These are phyloP conservation scores for Collybiopsis luxurians DNA, from an alignment of 768 basidiomycete genomes.

Conservation along the genomic window DNA sequence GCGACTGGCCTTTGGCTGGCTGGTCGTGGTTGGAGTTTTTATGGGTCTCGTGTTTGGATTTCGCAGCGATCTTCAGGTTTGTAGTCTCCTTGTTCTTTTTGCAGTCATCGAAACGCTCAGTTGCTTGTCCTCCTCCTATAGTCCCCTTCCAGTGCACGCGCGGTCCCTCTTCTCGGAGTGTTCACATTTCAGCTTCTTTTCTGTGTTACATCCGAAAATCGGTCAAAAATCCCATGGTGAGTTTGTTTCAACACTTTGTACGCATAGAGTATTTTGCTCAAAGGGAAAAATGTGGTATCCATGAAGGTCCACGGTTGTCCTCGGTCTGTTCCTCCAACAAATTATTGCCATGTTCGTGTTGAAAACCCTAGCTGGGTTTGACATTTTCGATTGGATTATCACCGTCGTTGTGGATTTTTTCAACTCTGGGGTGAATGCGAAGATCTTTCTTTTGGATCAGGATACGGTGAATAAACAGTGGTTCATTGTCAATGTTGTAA, in stretches of 20 bases:
- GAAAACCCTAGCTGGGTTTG: slow-evolving; percentile 56
- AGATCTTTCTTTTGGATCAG: slow-evolving; percentile 54
- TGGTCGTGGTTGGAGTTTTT: slow-evolving; percentile 47
- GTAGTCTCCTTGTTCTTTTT: background rate
- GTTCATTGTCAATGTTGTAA: slow-evolving; percentile 54
- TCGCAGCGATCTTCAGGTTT: slow-evolving; percentile 34
- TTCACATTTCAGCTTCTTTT: slow-evolving; percentile 55
- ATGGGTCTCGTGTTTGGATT: slow-evolving; percentile 62
- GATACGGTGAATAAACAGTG: slow-evolving; percentile 46
- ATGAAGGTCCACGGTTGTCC: slow-evolving; percentile 51
- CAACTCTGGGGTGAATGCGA: slow-evolving; percentile 45
- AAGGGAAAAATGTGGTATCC: background rate
- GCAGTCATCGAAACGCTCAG: no score
- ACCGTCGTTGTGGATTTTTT: slow-evolving; percentile 52
- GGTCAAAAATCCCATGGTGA: slow-evolving; percentile 48
- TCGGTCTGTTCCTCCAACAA: slow-evolving; percentile 59
- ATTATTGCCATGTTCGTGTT: slow-evolving; percentile 62
- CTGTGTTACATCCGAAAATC: slow-evolving; percentile 45
- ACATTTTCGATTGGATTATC: slow-evolving; percentile 56
- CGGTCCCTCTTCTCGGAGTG: slow-evolving; percentile 57
- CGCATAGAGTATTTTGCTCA: background rate
- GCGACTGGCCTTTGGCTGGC: slow-evolving; percentile 50
- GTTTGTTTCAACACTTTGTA: slow-evolving; percentile 9
- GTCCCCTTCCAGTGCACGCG: slow-evolving; percentile 47
- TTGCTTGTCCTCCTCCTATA: no score